phyloP scores from a whole-genome alignment of 2,329 filamentous ascomycete species.

The Chaetothyriales sp. region DNA sequence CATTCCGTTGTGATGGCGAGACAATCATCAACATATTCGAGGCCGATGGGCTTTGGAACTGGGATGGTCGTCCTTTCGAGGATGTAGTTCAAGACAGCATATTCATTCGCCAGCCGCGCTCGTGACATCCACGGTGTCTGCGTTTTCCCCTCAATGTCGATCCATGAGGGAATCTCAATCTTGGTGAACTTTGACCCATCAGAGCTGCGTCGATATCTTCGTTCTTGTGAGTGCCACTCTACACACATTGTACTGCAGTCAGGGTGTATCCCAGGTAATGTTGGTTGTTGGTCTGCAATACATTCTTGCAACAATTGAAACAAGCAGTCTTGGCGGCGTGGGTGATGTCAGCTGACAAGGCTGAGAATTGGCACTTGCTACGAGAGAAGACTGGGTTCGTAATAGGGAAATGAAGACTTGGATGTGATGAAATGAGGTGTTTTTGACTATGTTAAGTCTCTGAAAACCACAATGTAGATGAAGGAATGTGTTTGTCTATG shows the following conservation, averaged over 20 bases:
- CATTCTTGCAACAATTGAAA: too few species aligned
- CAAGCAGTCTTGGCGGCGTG: too few species aligned
- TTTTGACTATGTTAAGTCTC: too few species aligned
- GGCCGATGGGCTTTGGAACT: constrained; percentile 8
- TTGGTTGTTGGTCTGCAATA: too few species aligned
- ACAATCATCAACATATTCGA: constrained; percentile 3
- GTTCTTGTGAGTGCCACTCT: constrained; percentile 2
- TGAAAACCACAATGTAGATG: too few species aligned
- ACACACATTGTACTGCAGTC: background rate
- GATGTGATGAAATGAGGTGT: too few species aligned
- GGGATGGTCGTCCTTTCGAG: constrained; percentile 13
- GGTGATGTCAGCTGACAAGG: too few species aligned
- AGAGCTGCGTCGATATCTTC: constrained; percentile 1
- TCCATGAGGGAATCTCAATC: constrained; percentile 4
- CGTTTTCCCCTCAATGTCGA: constrained; percentile 1
- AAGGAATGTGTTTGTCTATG: too few species aligned
- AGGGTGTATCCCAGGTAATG: too few species aligned
- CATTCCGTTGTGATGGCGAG: constrained; percentile 4
- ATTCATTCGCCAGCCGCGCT: constrained; percentile 5
- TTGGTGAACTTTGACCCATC: constrained; percentile 4
- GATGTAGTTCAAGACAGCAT: constrained; percentile 6
- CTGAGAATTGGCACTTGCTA: too few species aligned
- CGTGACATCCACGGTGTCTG: constrained; percentile 2
- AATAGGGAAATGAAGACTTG: too few species aligned
- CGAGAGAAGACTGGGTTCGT: too few species aligned